Evolutionary conservation across 192 early-diverging fungal genomes (phyloP), one percentile per base, ranked within the genome.

Genomic region (Phlyctochytrium arcticum): DNA sequence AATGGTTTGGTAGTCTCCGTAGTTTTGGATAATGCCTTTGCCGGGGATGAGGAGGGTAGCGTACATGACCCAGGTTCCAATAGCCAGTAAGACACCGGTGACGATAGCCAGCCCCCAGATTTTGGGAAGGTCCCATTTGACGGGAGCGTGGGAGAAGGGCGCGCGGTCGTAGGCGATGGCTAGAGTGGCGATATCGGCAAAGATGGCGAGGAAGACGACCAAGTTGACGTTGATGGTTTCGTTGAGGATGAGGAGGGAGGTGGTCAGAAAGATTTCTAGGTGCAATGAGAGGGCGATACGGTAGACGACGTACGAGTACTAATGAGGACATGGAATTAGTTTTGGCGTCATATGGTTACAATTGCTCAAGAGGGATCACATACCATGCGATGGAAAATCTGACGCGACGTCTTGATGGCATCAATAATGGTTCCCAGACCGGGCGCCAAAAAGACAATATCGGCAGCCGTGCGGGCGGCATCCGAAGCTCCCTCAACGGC

Each of bases 331-430:
- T 2, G 39, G 39, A 12, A 15, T 17, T 12, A 53, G 94, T 92
- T 75, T 95, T 94, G 36, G 92, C 92, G 34, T 86, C 86, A 65
- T 12, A 36, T 57, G 34, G 9, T 95, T 94, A 76, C 91, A 92
- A 59, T 86, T 87, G 44, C 94, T 63, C 56, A 95, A 82, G 15
- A 95, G 83, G 58, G 95, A 89, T 53, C 96, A 98, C 80, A 94
- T 95, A 39, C 88, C 78, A 98, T 98, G 74, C 97, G 97, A 77
- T 93, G 92, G 75, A 95, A 98, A 17, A 98, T 92, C 54, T 86
- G 89, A 15, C 96, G 79, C 31, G 93, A 92, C 66, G 93, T 90
- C 62, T 89, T 85, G 17, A 98, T 88, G 8, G 93, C 92, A n/a
- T 75, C 79, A 10, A 96, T 90, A 68, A 98, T 98, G 4, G 91